phyloP scores from a whole-genome alignment of 2,329 filamentous ascomycete genomes.

The Shiraia sp. region DNA sequence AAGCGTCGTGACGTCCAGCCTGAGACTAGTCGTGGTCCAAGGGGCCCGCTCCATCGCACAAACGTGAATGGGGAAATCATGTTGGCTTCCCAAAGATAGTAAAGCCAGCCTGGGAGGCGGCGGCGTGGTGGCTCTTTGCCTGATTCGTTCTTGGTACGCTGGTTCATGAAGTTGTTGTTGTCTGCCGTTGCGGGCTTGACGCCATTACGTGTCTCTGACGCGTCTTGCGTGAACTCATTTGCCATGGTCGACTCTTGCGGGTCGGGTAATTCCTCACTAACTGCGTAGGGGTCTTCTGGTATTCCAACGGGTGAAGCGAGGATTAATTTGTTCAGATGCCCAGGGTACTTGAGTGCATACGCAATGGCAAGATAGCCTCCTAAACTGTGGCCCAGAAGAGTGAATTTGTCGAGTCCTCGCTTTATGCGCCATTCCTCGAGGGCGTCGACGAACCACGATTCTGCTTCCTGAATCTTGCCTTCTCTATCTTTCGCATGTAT shows the following conservation, averaged over 20 bases:
- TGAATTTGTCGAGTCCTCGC: conserved; percentile 89
- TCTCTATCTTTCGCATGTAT: conserved; percentile 81
- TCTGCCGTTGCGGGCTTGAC: conserved; percentile 64
- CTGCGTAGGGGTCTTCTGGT: conserved; percentile 89
- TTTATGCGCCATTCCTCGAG: conserved; percentile 93
- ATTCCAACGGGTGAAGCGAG: conserved; percentile 93
- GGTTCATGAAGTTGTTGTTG: conserved; percentile 61
- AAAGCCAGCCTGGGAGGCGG: conserved; percentile 81
- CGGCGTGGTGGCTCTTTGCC: conserved; percentile 56
- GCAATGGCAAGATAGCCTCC: conserved; percentile 94
- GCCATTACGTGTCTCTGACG: conserved; percentile 70
- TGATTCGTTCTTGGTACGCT: conserved; percentile 48
- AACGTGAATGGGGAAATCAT: conserved; percentile 86
- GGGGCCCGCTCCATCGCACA: conserved; percentile 82
- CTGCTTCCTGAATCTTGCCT: conserved; percentile 82
- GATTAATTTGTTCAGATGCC: conserved; percentile 92
- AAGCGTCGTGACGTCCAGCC: conserved; percentile 95
- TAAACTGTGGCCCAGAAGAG: conserved; percentile 87
- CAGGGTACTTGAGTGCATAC: conserved; percentile 95
- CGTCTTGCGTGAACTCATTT: conserved; percentile 80
- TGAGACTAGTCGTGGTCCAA: conserved; percentile 89
- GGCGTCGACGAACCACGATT: conserved; percentile 94
- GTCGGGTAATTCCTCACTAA: conserved; percentile 78
- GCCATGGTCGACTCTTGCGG: conserved; percentile 71
- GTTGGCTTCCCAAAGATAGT: conserved; percentile 96